phyloP scores from a whole-genome alignment of 164 flowering plant species.

The Echeveria elegans region DNA sequence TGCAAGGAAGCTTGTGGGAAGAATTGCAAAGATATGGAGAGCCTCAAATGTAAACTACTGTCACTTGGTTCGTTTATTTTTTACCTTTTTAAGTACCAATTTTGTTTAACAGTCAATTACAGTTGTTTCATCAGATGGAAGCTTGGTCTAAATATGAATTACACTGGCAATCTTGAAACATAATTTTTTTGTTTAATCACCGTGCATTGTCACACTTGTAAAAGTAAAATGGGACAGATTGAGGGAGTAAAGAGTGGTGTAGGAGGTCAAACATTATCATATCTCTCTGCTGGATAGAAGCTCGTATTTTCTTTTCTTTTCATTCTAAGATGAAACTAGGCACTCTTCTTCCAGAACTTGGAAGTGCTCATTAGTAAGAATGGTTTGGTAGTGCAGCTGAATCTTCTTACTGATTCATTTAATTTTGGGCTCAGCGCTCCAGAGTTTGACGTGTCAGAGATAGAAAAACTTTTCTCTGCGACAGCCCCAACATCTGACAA shows the following conservation, averaged over 20 bases:
- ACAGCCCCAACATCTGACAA: slow-evolving; percentile 32
- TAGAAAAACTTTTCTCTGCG: slow-evolving; percentile 66
- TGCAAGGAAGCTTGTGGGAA: slow-evolving; percentile 91
- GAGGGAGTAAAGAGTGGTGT: not conserved
- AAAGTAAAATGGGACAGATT: not conserved
- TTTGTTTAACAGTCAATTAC: not conserved
- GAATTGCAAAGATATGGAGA: slow-evolving; percentile 75
- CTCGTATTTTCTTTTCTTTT: not conserved
- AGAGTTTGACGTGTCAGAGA: slow-evolving; percentile 67
- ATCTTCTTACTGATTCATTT: not conserved
- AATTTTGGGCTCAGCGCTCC: slow-evolving; percentile 48
- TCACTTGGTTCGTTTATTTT: not conserved
- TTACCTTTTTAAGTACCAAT: not conserved
- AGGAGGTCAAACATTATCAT: not conserved
- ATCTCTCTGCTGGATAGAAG: not conserved
- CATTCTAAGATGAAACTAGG: not conserved
- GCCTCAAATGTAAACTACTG: slow-evolving; percentile 44
- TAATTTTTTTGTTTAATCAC: not conserved
- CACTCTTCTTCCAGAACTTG: not conserved
- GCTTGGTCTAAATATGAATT: not conserved
- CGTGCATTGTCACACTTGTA: not conserved
- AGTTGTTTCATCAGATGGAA: not conserved
- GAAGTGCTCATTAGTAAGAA: not conserved
- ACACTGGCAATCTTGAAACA: not conserved
- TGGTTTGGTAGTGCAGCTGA: not conserved